A percentile compares a stretch with the other conserved stretches of the same genome.
Conservation (phyloP, 257 asterid genomes). For the Mentha longifolia region DNA sequence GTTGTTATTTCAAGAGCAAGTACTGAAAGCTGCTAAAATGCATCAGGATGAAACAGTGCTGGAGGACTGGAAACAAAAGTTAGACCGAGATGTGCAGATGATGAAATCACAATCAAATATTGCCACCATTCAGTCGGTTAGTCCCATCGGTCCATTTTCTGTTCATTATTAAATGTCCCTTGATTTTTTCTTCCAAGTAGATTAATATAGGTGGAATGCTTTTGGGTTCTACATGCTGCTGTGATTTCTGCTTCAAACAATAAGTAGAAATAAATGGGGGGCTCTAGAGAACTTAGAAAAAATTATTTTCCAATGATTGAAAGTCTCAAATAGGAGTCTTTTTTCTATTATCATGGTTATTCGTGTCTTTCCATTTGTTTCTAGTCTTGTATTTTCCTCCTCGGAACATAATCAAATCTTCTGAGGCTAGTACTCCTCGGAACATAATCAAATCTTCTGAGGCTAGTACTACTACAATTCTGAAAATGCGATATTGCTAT, state of each 20-base stretch:
- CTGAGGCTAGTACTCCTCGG: no score
- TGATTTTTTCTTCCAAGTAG: background rate
- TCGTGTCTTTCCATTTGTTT: no score
- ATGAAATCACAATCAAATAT: slow-evolving; percentile 79
- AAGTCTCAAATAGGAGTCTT: no score
- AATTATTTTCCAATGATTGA: no score
- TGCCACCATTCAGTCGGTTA: slow-evolving; percentile 67
- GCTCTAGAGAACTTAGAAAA: no score
- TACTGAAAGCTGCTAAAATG: slow-evolving; percentile 16
- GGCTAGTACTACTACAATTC: background rate
- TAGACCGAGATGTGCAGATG: slow-evolving; percentile 80
- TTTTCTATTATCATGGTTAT: no score
- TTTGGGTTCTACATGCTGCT: background rate
- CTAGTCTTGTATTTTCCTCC: no score
- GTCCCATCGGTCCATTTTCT: slow-evolving; percentile 35
- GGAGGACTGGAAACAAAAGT: slow-evolving; percentile 77
- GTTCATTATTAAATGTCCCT: background rate
- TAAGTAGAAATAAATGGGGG: no score
- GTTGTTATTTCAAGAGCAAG: slow-evolving; percentile 4
- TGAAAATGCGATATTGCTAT: background rate
- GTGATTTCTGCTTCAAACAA: background rate
- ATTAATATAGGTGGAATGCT: background rate
- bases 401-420: no score
- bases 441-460: no score
- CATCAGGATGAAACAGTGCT: slow-evolving; percentile 72